Base-by-base conservation (phyloP, 306 rosid species). In the Arachis hypogaea region DNA sequence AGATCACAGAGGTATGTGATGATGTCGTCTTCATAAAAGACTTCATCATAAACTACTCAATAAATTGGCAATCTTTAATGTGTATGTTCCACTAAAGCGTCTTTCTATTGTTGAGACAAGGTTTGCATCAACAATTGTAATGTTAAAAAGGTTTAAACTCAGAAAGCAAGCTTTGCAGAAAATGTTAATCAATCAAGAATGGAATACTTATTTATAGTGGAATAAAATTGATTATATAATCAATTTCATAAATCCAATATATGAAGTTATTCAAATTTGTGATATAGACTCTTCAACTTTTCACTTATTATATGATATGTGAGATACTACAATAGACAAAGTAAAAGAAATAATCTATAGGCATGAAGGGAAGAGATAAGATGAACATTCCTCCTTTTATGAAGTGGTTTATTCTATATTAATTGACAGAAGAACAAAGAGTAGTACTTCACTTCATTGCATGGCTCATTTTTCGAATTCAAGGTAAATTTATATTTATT, bases 221-320 rank as follows among this genome's bases (percentile, higher is more conserved):
- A 18, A 18, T 18, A 18, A 18, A 18, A 18, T 18, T 18, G 18
- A 18, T 18, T 18, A 18, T 18, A 18, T 18, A 18, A 18, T 68
- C 14, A 9, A 40, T 28, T 28, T 59, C 43, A 59, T 0, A 4
- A 0, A 59, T 9, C 64, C 14, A 9, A 30, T 33, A 8, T 36
- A 67, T 67, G 7, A n/a, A 9, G 50, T 29, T 12, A 7, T 49
- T 12, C 11, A 4, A 12, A 4, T 11, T 1, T 11, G 72, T 49
- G 72, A 33, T 22, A 47, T 0, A 1, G 8, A 51, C 52, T 11
- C 14, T 36, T 10, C 36, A 50, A 68, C 30, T 50, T 14, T 68
- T 33, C 72, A 68, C 16, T 33, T 68, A n/a, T 50, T 68, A 12
- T 68, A 68, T 38, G 61, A 51, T 7, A 68, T 50, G 49, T 36